Conservation (phyloP, 148 eudicot species). For the Rhododendron molle region DNA sequence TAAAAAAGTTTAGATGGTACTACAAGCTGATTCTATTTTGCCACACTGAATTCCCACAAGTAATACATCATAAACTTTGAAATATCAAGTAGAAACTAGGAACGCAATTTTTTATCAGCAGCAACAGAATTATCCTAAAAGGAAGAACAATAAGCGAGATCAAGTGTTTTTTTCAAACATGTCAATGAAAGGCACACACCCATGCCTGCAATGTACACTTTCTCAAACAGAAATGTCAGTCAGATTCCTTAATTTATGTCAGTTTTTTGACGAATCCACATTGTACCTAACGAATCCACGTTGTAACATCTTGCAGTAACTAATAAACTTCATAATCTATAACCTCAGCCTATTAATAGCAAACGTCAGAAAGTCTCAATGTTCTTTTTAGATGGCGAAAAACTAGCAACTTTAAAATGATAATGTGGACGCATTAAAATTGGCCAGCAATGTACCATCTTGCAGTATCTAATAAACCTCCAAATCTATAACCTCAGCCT, state of each 20-base stretch:
- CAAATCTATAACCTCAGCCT: neutral
- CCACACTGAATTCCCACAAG: neutral
- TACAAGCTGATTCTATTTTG: neutral
- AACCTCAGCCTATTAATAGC: neutral
- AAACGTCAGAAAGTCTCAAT: neutral
- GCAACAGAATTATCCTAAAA: neutral
- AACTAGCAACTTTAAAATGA: neutral
- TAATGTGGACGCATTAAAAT: neutral
- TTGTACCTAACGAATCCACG: neutral
- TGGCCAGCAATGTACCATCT: neutral
- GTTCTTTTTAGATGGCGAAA: neutral
- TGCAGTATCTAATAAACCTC: neutral
- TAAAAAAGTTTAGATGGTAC: neutral
- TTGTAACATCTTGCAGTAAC: neutral
- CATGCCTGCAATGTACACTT: neutral
- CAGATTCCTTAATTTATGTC: neutral
- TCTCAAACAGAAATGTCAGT: conserved; percentile 3
- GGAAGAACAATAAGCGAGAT: conserved; percentile 2
- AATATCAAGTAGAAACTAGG: neutral
- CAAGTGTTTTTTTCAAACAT: neutral
- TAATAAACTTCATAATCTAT: neutral
- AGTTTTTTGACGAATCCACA: neutral
- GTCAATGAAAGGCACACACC: neutral
- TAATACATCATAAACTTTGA: neutral
- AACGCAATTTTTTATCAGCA: neutral